Evolutionary conservation across 495 filamentous ascomycete genomes (phyloP).

Genomic region (Penicillium verhagenii): DNA sequence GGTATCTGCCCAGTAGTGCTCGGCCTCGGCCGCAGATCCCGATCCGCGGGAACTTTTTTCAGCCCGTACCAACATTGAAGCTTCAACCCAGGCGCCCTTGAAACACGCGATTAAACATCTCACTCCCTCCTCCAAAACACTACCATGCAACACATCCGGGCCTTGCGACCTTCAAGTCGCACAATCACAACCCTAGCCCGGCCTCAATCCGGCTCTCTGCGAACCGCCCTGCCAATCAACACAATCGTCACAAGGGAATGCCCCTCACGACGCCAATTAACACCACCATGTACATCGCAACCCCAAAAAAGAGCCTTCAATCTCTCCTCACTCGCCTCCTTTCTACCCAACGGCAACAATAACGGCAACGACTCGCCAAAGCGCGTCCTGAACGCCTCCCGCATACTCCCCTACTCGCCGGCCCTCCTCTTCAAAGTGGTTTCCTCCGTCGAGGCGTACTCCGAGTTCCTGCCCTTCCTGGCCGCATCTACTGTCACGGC

Average conservation of each 20-base stretch:
- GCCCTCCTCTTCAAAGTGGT: constrained; percentile 73
- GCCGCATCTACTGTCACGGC: constrained; percentile 66
- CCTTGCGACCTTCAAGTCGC: constrained; percentile 19
- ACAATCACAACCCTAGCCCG: neutral
- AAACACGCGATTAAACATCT: too few species aligned
- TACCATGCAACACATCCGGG: constrained; percentile 18
- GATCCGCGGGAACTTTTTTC: constrained; percentile 14
- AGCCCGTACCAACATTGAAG: neutral
- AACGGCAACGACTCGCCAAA: constrained; percentile 25
- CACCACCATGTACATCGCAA: constrained; percentile 7
- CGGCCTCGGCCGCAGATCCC: constrained; percentile 16
- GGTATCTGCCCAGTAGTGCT: neutral
- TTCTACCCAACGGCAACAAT: constrained; percentile 29
- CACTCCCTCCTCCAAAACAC: neutral
- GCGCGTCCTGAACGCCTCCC: constrained; percentile 64
- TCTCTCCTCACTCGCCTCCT: constrained; percentile 36
- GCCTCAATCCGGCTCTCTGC: neutral
- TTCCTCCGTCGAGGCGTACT: constrained; percentile 79
- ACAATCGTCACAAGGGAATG: neutral
- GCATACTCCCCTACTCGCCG: constrained; percentile 77
- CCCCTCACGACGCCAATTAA: neutral
- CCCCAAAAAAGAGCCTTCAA: constrained; percentile 19
- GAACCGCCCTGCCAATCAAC: neutral
- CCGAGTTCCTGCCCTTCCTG: constrained; percentile 84
- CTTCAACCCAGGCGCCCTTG: neutral